phyloP scores from a whole-genome alignment of 805 yeast species.

The Saccharomycopsis microspora region DNA sequence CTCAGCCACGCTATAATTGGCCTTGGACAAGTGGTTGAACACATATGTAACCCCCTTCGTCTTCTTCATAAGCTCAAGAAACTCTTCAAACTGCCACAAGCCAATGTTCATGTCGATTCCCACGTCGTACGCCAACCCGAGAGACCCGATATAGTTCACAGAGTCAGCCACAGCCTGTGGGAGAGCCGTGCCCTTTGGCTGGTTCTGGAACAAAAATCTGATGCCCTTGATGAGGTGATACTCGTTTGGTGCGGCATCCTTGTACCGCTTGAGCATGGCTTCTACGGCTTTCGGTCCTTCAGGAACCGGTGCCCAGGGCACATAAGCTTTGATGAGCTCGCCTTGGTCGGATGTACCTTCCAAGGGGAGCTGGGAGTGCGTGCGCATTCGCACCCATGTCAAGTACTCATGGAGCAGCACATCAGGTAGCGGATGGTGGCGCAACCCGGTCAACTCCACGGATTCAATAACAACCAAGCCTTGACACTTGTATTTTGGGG shows the following conservation, averaged over 20 bases:
- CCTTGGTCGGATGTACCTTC: slow-evolving; percentile 2
- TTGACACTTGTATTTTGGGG: not conserved
- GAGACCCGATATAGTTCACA: slow-evolving; percentile 24
- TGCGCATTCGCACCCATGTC: slow-evolving; percentile 1
- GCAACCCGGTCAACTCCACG: not conserved
- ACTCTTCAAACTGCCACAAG: slow-evolving; percentile 30
- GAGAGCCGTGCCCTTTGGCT: slow-evolving; percentile 27
- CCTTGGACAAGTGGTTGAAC: slow-evolving; percentile 33
- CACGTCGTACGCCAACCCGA: slow-evolving; percentile 27
- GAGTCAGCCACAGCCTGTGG: slow-evolving; percentile 22
- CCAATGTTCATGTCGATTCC: slow-evolving; percentile 33
- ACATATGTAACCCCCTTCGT: slow-evolving; percentile 24
- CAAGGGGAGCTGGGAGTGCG: not conserved
- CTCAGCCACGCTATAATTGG: slow-evolving; percentile 21
- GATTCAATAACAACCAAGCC: slow-evolving; percentile 8
- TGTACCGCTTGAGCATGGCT: slow-evolving; percentile 12
- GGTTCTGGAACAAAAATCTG: slow-evolving; percentile 33
- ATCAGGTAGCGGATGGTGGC: not conserved
- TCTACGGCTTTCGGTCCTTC: slow-evolving; percentile 21
- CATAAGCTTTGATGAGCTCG: slow-evolving; percentile 20
- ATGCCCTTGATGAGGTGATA: slow-evolving; percentile 26
- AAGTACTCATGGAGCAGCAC: slow-evolving; percentile 1
- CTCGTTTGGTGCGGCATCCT: slow-evolving; percentile 16
- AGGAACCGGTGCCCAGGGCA: slow-evolving; percentile 37
- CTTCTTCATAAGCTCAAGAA: slow-evolving; percentile 20